Base-by-base conservation (phyloP, 306 rosid species). In the Trifolium fragiferum region DNA sequence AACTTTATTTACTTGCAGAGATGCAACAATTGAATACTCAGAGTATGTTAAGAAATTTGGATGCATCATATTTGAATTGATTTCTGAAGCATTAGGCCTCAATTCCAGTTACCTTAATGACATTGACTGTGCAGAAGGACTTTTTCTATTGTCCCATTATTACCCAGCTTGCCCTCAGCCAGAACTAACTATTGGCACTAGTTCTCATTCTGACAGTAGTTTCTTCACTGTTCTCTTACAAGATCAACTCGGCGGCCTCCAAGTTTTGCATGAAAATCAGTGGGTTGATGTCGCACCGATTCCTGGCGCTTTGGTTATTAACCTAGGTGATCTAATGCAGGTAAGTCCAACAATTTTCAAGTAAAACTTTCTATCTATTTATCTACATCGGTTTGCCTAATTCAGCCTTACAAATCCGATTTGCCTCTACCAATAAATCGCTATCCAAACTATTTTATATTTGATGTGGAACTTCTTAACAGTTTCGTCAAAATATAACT, bases 31-130 rank as follows among this genome's bases (percentile, higher is more conserved):
- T 15, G 7, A 58, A 10, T 71, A 38, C 40, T 20, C 53, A 5
- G 35, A 55, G 3, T 2, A 71, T 71, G 66, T 71, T 15, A 71
- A 71, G 38, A 55, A 23, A 38, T 10, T 71, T 8, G 76, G 53
- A 4, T 14, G 4, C 33, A 40, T 21, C 13, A 38, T 71, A 10
- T 55, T 55, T 55, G 76, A 71, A 55, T 23, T 71, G 66, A 25
- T 71, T 38, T 71, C 76, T 38, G 66, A 71, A 71, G 76, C 76
- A 71, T 71, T 71, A 71, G 66, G 76, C 25, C 40, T 71, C 6
- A 38, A 71, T 55, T 25, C 54, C 6, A 71, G n/a, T 71, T 71
- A 71, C 54, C 76, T 71, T 8, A 54, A 71, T 10, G 76, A 71
- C 66, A 71, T 54, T 2, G 66, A 71, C 14, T 71, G 76, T 55